Conservation (phyloP, 208 protist genomes). For the Trypanosoma scelopori region DNA sequence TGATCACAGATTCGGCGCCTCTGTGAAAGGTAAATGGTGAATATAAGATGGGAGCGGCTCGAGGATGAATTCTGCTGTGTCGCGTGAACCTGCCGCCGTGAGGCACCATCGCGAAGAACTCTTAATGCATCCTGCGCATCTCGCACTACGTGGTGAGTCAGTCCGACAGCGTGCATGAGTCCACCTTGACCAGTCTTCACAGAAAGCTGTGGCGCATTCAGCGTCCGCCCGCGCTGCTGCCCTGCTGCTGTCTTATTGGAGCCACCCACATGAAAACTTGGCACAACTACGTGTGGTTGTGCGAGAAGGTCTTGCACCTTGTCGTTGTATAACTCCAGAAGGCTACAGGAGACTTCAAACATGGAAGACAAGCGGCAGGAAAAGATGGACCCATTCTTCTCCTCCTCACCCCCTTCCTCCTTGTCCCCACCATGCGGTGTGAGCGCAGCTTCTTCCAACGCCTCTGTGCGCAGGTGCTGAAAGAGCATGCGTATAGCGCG, state of each 20-base stretch:
- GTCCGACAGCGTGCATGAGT: slow-evolving; percentile 22
- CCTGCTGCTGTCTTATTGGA: background rate
- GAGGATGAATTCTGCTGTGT: slow-evolving; percentile 34
- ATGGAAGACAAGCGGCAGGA: background rate
- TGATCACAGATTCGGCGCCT: background rate
- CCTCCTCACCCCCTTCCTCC: background rate
- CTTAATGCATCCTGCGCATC: slow-evolving; percentile 27
- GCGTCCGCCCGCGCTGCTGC: slow-evolving; percentile 1
- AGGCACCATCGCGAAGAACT: slow-evolving; percentile 25
- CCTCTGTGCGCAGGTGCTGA: slow-evolving; percentile 9
- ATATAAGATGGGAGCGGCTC: slow-evolving; percentile 49
- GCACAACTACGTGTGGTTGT: slow-evolving; percentile 15
- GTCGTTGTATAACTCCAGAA: slow-evolving; percentile 66
- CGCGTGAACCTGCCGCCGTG: slow-evolving; percentile 29
- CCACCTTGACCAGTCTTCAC: slow-evolving; percentile 25
- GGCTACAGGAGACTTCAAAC: slow-evolving; percentile 36
- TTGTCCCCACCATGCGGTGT: background rate
- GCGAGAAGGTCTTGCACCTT: slow-evolving; percentile 48
- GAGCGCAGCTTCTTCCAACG: slow-evolving; percentile 7
- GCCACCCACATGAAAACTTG: slow-evolving; percentile 7
- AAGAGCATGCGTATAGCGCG: slow-evolving; percentile 30
- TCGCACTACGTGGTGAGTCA: slow-evolving; percentile 31
- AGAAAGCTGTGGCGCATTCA: slow-evolving; percentile 21
- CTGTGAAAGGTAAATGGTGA: slow-evolving; percentile 40
- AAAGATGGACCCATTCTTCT: background rate